phyloP scores from a whole-genome alignment of 768 basidiomycete genomes.

The Termitomyces sp. region DNA sequence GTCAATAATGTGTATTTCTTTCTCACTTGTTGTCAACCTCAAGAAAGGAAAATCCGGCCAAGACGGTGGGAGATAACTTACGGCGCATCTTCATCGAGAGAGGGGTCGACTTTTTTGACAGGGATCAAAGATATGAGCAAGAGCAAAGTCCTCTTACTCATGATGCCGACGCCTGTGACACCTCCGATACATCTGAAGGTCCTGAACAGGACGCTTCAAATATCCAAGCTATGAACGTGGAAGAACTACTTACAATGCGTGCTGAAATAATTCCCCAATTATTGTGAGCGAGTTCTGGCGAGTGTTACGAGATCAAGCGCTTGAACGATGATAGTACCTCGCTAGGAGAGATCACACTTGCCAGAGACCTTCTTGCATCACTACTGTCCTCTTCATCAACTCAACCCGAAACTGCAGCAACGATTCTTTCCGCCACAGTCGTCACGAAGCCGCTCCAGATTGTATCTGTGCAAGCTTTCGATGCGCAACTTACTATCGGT shows the following conservation, averaged over 20 bases:
- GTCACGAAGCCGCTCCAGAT: conserved; percentile 66
- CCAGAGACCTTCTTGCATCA: conserved; percentile 60
- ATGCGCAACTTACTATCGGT: conserved; percentile 66
- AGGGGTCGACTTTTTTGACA: conserved; percentile 70
- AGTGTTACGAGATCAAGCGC: not conserved
- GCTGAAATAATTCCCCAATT: conserved; percentile 65
- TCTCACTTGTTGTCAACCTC: conserved; percentile 10
- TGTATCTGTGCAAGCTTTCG: conserved; percentile 62
- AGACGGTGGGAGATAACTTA: conserved; percentile 59
- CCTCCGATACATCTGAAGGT: conserved; percentile 18
- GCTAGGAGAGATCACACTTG: conserved; percentile 74
- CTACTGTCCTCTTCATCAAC: conserved; percentile 37
- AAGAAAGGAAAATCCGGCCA: conserved; percentile 52
- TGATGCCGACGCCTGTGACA: conserved; percentile 8
- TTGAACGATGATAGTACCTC: conserved; percentile 46
- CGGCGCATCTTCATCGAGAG: conserved; percentile 68
- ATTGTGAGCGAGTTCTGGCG: conserved; percentile 45
- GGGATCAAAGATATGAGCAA: conserved; percentile 7
- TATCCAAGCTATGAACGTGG: conserved; percentile 56
- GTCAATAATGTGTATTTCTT: conserved; percentile 1
- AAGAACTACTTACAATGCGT: conserved; percentile 72
- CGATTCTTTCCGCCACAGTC: conserved; percentile 51
- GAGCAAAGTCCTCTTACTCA: not conserved
- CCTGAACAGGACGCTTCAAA: conserved; percentile 21
- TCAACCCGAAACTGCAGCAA: conserved; percentile 7